Evolutionary conservation across 345 rosid genomes (phyloP), one percentile per base, ranked within the genome.

Genomic region (Adansonia digitata): DNA sequence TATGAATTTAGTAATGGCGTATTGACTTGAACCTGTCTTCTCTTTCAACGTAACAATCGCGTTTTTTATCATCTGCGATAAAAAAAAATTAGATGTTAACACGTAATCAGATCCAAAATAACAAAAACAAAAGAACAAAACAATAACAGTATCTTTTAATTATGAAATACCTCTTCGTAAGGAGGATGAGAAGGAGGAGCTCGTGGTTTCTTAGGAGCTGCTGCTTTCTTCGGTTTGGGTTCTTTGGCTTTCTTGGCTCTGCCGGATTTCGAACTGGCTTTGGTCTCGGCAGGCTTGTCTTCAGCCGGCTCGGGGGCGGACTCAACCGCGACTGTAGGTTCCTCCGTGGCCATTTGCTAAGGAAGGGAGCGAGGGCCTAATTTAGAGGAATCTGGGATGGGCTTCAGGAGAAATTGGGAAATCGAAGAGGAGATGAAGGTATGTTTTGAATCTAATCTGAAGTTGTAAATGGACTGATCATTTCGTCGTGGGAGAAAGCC

Each of bases 11-110:
- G 92, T 79, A 75, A 93, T 93, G 42, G 98, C 98, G 68, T 88
- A 85, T 81, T 91, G 97, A 57, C 98, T 93, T 42, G 98, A 93
- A 68, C 98, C 98, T 4, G 86, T 90, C 83, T 82, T 93, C 81
- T 93, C 98, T 78, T 93, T 91, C 84, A 93, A 68, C 7, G 88
- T 82, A 18, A 80, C 76, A 10, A 93, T 90, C 0, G 97, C 94
- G 0, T 91, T 93, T 61, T 85, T 91, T 1, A 93, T 81, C 98
- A 93, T 93, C 98, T 93, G 77, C 13, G 80, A 77, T 18, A 1
- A 64, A 24, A 65, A n/a, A 34, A 15, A 56, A 46, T 2, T 29
- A 55, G 14, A 35, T 55, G 22, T 55, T 11, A 24, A 39, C 10
- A 40, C 39, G 5, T 62, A 17, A 66, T 80, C 86, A 83, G 74